Conservation (phyloP, 805 yeast genomes). For the Lachancea fermentati region DNA sequence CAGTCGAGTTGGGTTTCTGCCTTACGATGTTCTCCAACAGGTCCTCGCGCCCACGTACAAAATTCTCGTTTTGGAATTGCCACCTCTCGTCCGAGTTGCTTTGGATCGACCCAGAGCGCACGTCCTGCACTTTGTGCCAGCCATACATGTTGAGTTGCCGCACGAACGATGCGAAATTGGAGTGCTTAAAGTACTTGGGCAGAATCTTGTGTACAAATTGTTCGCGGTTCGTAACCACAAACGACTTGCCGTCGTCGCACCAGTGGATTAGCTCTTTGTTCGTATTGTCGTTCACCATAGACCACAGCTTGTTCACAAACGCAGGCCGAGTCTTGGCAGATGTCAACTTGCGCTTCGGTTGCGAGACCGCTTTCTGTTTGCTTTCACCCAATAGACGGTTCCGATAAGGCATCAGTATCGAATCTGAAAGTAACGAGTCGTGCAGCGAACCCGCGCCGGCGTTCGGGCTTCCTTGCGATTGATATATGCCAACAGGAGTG, state of each 20-base stretch:
- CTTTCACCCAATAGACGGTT: conserved; percentile 4
- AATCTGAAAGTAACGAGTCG: conserved; percentile 6
- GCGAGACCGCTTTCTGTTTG: conserved; percentile 3
- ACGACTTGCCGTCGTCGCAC: conserved; percentile 80
- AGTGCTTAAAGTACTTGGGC: conserved; percentile 92
- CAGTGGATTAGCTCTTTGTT: conserved; percentile 74
- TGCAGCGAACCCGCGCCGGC: not conserved
- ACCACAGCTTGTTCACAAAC: conserved; percentile 90
- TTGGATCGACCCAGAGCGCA: conserved; percentile 65
- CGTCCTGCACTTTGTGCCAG: conserved; percentile 97
- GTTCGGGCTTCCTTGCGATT: conserved; percentile 4
- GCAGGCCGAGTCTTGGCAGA: conserved; percentile 66
- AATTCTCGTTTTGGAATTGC: conserved; percentile 84
- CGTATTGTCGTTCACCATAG: conserved; percentile 80
- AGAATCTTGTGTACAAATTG: conserved; percentile 71
- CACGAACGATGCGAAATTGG: conserved; percentile 92
- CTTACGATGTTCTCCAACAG: conserved; percentile 80
- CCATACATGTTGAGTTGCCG: conserved; percentile 98
- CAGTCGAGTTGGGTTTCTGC: conserved; percentile 42
- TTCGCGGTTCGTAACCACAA: conserved; percentile 51
- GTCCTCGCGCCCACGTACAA: conserved; percentile 73
- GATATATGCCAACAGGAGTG: conserved; percentile 14
- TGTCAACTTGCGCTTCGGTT: conserved; percentile 14
- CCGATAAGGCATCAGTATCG: conserved; percentile 8
- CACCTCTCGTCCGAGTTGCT: conserved; percentile 67